These are phyloP conservation scores for Sphenostylis stenocarpa DNA, from an alignment of 306 rosid genomes.

Conservation along the genomic window DNA sequence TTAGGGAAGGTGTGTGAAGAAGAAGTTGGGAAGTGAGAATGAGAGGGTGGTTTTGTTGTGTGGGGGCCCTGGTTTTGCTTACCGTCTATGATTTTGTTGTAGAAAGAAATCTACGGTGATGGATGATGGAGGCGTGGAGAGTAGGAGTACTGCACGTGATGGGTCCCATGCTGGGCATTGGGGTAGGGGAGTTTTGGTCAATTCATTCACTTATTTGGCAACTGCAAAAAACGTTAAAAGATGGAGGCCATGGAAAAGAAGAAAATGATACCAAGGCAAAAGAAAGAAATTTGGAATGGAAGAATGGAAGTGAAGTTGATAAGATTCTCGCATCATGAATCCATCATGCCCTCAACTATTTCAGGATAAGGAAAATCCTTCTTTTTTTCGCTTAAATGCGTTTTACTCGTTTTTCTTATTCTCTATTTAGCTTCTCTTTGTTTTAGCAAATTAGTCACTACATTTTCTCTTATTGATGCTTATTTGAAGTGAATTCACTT, in stretches of 20 bases:
- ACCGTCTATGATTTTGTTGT: constrained; percentile 23
- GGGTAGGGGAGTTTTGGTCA: constrained; percentile 26
- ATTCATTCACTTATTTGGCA: constrained; percentile 35
- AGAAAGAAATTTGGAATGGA: not conserved
- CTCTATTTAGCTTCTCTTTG: too few relatives aligned
- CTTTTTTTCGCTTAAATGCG: not conserved
- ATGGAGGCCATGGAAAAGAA: not conserved
- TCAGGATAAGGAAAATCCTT: constrained; percentile 13
- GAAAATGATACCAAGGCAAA: not conserved
- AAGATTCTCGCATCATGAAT: constrained; percentile 36
- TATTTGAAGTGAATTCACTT: too few relatives aligned
- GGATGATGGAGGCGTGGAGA: constrained; percentile 32
- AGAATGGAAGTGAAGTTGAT: constrained; percentile 20
- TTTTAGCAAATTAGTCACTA: too few relatives aligned
- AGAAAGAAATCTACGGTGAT: constrained; percentile 38
- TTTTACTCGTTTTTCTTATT: not conserved
- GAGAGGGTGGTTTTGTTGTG: not conserved
- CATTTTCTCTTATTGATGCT: too few relatives aligned
- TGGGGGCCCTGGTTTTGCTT: constrained; percentile 29
- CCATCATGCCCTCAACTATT: constrained; percentile 25
- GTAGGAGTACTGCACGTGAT: constrained; percentile 35
- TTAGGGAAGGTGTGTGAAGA: not conserved
- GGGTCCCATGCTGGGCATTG: constrained; percentile 39
- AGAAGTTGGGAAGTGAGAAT: not conserved
- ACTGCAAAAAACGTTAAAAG: not conserved